A percentile compares a stretch with the other conserved stretches of the same genome.
phyloP scores from a whole-genome alignment of 2,329 filamentous ascomycete species.

The Arthrocladium fulminans region DNA sequence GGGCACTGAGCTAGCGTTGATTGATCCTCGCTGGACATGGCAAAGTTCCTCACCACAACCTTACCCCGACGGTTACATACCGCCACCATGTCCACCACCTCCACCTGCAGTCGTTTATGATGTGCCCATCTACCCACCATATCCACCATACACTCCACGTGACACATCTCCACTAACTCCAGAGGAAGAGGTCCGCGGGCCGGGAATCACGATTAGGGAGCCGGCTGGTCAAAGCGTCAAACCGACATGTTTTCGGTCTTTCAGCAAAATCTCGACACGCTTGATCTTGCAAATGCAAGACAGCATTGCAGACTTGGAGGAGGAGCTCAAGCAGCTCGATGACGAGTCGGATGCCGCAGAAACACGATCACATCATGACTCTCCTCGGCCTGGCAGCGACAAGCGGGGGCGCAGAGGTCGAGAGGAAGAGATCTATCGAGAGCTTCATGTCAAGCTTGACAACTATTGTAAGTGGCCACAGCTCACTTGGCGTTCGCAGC shows the following conservation, averaged over 20 bases:
- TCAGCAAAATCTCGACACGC: slow-evolving; percentile 73
- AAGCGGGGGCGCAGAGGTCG: slow-evolving; percentile 3
- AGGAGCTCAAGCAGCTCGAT: slow-evolving; percentile 64
- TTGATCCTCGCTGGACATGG: slow-evolving; percentile 10
- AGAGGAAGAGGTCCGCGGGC: background rate
- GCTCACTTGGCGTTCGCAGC: background rate
- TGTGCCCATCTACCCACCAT: slow-evolving; percentile 1
- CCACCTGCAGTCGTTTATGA: slow-evolving; percentile 7
- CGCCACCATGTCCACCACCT: slow-evolving; percentile 5
- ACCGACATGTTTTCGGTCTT: slow-evolving; percentile 68
- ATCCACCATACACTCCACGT: slow-evolving; percentile 2
- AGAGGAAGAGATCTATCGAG: slow-evolving; percentile 6
- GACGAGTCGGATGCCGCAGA: slow-evolving; percentile 33
- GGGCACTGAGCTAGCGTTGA: background rate
- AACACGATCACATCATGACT: slow-evolving; percentile 19
- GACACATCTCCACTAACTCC: background rate
- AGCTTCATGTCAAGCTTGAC: slow-evolving; percentile 48
- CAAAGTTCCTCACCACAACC: slow-evolving; percentile 19
- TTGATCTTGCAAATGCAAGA: slow-evolving; percentile 77
- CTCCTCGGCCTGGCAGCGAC: slow-evolving; percentile 10
- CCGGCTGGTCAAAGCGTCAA: slow-evolving; percentile 12
- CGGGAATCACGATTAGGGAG: slow-evolving; percentile 5
- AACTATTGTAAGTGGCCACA: slow-evolving; percentile 48
- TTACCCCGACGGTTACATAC: slow-evolving; percentile 18
- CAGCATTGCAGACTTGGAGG: slow-evolving; percentile 71